A percentile compares a stretch with the other conserved stretches of the same genome.
Conservation (phyloP, 768 basidiomycete genomes). For the Rhodosporidiobolus sp. region DNA sequence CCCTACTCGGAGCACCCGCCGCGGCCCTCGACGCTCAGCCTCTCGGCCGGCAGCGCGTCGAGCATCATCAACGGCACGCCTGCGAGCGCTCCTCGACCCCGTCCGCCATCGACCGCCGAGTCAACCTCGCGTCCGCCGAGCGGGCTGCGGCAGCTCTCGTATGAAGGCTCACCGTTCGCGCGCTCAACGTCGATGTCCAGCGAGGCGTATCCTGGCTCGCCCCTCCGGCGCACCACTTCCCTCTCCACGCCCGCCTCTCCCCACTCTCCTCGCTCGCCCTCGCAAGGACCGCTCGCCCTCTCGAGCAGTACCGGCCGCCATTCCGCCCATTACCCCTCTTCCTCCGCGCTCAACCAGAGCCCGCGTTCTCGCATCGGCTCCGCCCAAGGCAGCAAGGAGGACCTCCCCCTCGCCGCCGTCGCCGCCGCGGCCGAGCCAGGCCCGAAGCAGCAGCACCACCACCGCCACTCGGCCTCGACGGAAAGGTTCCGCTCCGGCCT, state of each 20-base stretch:
- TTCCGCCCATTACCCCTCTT: no score
- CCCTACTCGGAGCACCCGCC: no score
- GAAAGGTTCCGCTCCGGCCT: not conserved
- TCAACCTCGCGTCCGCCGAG: no score
- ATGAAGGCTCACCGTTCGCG: slow-evolving; percentile 2
- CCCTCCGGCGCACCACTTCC: not conserved
- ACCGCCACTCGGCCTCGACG: not conserved
- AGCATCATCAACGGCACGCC: no score
- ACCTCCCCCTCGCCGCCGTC: not conserved
- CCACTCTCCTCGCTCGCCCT: not conserved
- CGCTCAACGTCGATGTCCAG: not conserved
- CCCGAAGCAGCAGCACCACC: not conserved
- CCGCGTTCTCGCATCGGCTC: not conserved
- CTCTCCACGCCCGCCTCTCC: not conserved
- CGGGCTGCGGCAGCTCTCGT: not conserved
- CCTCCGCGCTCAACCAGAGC: no score
- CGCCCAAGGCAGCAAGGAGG: not conserved
- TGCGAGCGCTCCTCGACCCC: no score
- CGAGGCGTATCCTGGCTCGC: not conserved
- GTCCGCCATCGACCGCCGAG: no score
- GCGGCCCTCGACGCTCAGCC: no score
- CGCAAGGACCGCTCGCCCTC: not conserved
- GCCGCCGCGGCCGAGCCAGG: not conserved
- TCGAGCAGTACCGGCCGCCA: no score
- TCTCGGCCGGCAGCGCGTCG: no score